These are phyloP conservation scores for Mycena maculata DNA, from an alignment of 768 basidiomycete genomes.

Conservation along the genomic window DNA sequence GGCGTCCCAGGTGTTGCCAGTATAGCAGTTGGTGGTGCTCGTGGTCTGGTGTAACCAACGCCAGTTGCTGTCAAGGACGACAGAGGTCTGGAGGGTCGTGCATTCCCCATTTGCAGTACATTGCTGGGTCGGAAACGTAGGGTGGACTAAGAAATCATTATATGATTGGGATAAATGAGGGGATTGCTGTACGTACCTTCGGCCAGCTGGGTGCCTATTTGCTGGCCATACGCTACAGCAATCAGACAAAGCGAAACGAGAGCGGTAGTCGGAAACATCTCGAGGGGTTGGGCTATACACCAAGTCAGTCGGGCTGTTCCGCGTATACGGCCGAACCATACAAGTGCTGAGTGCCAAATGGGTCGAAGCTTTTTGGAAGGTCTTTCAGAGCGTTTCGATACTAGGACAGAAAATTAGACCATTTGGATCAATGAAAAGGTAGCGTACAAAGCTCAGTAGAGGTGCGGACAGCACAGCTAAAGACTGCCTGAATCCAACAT, in stretches of 20 bases:
- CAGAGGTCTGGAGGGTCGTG: constrained; percentile 44
- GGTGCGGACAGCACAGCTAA: no score
- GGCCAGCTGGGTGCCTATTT: constrained; percentile 58
- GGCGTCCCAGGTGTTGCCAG: no score
- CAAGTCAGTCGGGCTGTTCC: constrained; percentile 7
- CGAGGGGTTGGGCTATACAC: constrained; percentile 1
- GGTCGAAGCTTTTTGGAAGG: no score
- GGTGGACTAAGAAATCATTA: constrained; percentile 44
- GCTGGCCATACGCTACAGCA: constrained; percentile 61
- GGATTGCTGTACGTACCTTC: constrained; percentile 42
- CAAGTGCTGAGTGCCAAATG: no score
- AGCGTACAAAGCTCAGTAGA: no score
- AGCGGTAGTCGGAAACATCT: constrained; percentile 53
- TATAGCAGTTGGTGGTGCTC: constrained; percentile 29
- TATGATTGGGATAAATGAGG: no score
- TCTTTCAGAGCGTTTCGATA: no score
- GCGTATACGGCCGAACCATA: no score
- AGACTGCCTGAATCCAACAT: no score
- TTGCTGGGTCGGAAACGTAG: constrained; percentile 54
- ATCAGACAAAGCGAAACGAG: constrained; percentile 53
- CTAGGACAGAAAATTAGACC: no score
- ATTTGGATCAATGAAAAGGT: no score
- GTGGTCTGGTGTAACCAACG: constrained; percentile 56
- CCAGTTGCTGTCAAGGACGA: constrained; percentile 68
- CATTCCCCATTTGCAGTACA: constrained; percentile 59